These are phyloP conservation scores for Mortierella sp. DNA, from an alignment of 371 early-diverging fungal genomes.

Conservation along the genomic window DNA sequence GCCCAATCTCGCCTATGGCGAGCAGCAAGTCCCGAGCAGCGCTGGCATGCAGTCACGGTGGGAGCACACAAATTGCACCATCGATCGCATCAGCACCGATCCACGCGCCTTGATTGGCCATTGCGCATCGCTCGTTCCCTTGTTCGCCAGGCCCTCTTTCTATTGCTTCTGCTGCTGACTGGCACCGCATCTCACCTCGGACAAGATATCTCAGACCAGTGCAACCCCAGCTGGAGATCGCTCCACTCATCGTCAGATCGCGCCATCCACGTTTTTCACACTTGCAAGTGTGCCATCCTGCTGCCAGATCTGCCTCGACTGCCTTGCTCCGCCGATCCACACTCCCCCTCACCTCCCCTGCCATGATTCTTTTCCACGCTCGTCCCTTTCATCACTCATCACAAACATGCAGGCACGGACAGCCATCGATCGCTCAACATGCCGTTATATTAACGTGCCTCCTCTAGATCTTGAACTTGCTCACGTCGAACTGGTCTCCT, in stretches of 20 bases:
- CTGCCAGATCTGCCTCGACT: background rate
- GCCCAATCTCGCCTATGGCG: background rate
- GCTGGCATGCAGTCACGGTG: slow-evolving; percentile 20
- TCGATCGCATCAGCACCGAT: slow-evolving; percentile 43
- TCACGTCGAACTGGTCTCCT: slow-evolving; percentile 67
- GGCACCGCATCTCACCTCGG: slow-evolving; percentile 7
- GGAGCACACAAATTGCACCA: slow-evolving; percentile 41
- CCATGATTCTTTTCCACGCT: slow-evolving; percentile 9
- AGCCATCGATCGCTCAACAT: background rate
- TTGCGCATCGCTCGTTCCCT: slow-evolving; percentile 2
- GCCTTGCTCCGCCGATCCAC: no score
- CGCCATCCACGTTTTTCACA: slow-evolving; percentile 15
- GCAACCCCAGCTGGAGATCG: background rate
- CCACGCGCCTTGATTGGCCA: slow-evolving; percentile 44
- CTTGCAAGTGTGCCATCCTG: background rate
- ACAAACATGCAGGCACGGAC: no score
- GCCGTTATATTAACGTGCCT: background rate
- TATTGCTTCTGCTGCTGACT: no score
- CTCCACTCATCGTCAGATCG: slow-evolving; percentile 35
- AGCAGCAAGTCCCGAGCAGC: background rate
- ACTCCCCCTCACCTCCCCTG: background rate
- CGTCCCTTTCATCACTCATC: slow-evolving; percentile 6
- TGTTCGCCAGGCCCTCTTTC: no score
- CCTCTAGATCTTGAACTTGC: slow-evolving; percentile 37
- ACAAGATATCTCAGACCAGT: no score